phyloP scores from a whole-genome alignment of 768 basidiomycete genomes.

The Naganishia vishniacii region DNA sequence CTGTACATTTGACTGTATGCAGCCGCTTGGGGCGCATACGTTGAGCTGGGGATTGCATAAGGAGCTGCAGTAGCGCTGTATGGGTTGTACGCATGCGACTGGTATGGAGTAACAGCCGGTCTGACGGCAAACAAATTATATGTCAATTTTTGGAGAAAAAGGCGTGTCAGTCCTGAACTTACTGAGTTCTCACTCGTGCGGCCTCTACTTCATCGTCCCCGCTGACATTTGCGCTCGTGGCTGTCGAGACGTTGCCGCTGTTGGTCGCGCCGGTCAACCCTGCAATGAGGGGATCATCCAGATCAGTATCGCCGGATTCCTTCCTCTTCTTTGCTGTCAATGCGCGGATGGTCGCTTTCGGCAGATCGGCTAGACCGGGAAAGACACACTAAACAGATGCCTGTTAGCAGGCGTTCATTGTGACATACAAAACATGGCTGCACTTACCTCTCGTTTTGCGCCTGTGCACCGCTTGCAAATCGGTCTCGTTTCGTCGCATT shows the following conservation, averaged over 20 bases:
- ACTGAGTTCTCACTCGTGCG: background rate
- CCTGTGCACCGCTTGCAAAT: constrained; percentile 79
- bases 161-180: too few relatives aligned
- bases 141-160: too few relatives aligned
- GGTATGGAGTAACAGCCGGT: background rate
- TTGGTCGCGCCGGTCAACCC: background rate
- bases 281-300: constrained; percentile 1
- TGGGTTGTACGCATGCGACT: background rate
- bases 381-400: constrained; percentile 14
- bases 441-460: constrained; percentile 64
- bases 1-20: constrained; percentile 15
- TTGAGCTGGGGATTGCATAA: background rate
- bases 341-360: constrained; percentile 26
- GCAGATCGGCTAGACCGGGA: constrained; percentile 21
- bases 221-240: constrained; percentile 14
- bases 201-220: constrained; percentile 3
- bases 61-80: background rate
- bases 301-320: constrained; percentile 14
- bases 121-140: too few relatives aligned
- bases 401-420: too few relatives aligned
- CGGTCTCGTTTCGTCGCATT: constrained; percentile 91
- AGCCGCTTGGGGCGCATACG: constrained; percentile 8
- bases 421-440: too few relatives aligned
- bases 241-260: constrained; percentile 2
- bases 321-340: constrained; percentile 24